Evolutionary conservation across 2,329 filamentous ascomycete species (phyloP).

Genomic region (Fusarium sp.): DNA sequence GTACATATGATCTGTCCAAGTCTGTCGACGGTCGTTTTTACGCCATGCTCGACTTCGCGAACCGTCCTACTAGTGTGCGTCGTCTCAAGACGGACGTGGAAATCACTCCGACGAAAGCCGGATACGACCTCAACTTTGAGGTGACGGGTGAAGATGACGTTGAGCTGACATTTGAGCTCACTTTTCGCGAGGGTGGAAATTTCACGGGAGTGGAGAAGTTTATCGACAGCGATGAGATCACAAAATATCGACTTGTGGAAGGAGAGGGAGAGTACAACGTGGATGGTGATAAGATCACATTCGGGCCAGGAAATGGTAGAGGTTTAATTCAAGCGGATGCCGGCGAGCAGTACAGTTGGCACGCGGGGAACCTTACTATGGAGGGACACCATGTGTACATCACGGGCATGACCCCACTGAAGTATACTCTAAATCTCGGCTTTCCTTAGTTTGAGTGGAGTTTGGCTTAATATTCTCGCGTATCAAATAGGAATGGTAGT

Average conservation of each 20-base stretch:
- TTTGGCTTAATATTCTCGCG: no score
- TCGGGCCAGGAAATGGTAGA: slow-evolving; percentile 11
- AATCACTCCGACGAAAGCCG: slow-evolving; percentile 9
- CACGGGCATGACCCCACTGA: slow-evolving; percentile 18
- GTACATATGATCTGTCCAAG: slow-evolving; percentile 15
- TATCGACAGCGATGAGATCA: slow-evolving; percentile 20
- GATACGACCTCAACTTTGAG: slow-evolving; percentile 22
- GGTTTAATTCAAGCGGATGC: slow-evolving; percentile 17
- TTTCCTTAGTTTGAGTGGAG: not conserved
- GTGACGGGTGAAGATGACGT: slow-evolving; percentile 32
- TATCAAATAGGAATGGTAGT: no score
- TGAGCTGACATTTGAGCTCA: slow-evolving; percentile 29
- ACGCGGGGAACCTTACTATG: slow-evolving; percentile 15
- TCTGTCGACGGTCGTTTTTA: slow-evolving; percentile 26
- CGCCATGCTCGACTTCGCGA: slow-evolving; percentile 27
- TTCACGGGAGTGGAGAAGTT: slow-evolving; percentile 24
- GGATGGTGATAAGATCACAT: not conserved
- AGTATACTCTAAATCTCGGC: slow-evolving; percentile 27
- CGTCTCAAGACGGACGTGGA: slow-evolving; percentile 28
- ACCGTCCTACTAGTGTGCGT: slow-evolving; percentile 17
- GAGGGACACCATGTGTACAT: slow-evolving; percentile 22
- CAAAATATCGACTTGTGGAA: slow-evolving; percentile 6
- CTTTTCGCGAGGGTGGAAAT: slow-evolving; percentile 22
- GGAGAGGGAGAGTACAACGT: slow-evolving; percentile 18
- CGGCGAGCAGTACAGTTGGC: slow-evolving; percentile 30